Conservation (phyloP, 306 rosid species). For the Quercus gilva region DNA sequence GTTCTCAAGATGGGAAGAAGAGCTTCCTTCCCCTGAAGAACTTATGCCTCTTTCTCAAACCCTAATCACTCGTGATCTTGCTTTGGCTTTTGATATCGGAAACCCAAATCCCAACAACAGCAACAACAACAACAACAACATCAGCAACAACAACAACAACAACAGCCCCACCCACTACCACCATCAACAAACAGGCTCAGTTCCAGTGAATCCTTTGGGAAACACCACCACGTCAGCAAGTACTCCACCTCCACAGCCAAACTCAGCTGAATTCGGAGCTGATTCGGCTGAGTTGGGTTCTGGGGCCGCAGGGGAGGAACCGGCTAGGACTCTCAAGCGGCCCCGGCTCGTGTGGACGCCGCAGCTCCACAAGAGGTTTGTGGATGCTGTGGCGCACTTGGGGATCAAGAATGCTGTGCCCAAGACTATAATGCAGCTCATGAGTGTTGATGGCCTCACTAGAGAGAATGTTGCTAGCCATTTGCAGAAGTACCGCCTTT, state of each 20-base stretch:
- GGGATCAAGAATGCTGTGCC: constrained; percentile 97
- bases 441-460: constrained; percentile 97
- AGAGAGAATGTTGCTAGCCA: constrained; percentile 96
- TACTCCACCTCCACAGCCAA: constrained; percentile 43
- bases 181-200: not conserved
- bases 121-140: constrained; percentile 6
- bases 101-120: constrained; percentile 45
- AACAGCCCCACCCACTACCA: constrained; percentile 18
- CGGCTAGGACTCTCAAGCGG: constrained; percentile 90
- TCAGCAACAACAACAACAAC: constrained; percentile 26
- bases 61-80: constrained; percentile 96
- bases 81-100: constrained; percentile 81
- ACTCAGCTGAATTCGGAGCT: constrained; percentile 71
- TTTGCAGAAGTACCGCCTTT: constrained; percentile 90
- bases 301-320: constrained; percentile 82
- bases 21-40: constrained; percentile 76
- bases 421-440: constrained; percentile 99
- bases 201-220: constrained; percentile 14
- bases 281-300: constrained; percentile 88
- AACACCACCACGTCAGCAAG: constrained; percentile 33
- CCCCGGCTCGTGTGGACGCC: constrained; percentile 99
- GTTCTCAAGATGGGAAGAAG: constrained; percentile 88
- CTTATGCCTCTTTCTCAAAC: constrained; percentile 92
- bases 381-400: constrained; percentile 91
- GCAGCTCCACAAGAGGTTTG: constrained; percentile 92